Base-by-base conservation (phyloP, 345 rosid species). In the Pistacia vera region DNA sequence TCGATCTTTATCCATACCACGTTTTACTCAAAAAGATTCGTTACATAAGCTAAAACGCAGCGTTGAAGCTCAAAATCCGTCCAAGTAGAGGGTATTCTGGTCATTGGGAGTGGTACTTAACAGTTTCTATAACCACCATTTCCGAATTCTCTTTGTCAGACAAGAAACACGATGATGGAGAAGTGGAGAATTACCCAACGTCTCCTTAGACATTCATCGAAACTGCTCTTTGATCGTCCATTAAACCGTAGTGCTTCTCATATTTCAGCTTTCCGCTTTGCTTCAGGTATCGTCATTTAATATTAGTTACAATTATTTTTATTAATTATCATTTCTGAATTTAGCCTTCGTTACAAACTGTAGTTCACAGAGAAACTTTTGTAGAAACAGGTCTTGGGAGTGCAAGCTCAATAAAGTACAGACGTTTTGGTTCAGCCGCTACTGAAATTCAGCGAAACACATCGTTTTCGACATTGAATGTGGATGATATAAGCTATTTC, bases 401-500 rank as follows among this genome's bases (percentile, higher is more conserved):
- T 77, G 68, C 63, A 33, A 25, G 58, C 62, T 73, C 78, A 66
- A 63, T 65, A 68, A 88, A 77, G 70, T 54, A 22, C 49, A 89
- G 86, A 78, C 75, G 61, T 75, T 90, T 85, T 82, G 90, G 91
- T 25, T 80, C 90, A 25, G 56, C 57, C 64, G 83, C 85, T 62
- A 33, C 83, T 6, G 55, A 66, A 61, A 74, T 89, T 54, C 79
- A 89, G 85, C 84, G 97, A 80, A 92, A 84, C 81, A 84, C 95
- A 14, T 81, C 83, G 72, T 96, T 92, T 82, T 80, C 94, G 30
- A 85, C 82, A 0, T 77, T 96, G 84, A 86, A 86, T 83, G 81
- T 88, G 0, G 91, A 88, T 48, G 98, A 96, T 41, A 76, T 92
- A 61, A 83, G 87, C 71, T 86, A 84, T 74, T 93, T 96, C 63